Evolutionary conservation across 345 rosid genomes (phyloP).

Genomic region (Eucalyptus erythrocorys): DNA sequence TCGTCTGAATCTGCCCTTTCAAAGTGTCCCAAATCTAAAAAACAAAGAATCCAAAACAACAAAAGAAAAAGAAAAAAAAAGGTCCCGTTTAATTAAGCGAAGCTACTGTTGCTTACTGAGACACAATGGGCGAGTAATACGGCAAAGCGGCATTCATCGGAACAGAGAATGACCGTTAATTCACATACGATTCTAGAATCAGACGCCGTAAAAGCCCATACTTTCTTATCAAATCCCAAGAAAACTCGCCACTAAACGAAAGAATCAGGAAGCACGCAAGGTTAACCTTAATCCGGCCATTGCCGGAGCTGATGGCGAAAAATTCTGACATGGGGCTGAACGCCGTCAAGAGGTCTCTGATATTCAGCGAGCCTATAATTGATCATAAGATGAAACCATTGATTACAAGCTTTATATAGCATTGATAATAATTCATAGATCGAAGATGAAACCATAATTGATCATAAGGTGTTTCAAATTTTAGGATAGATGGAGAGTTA

Average conservation of each 20-base stretch:
- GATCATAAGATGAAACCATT: too few relatives aligned
- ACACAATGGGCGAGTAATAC: background rate
- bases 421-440: background rate
- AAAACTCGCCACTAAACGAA: background rate
- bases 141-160: background rate
- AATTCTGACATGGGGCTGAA: slow-evolving; percentile 70
- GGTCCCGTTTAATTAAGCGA: background rate
- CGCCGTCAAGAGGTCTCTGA: slow-evolving; percentile 59
- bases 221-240: background rate
- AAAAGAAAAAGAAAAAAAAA: too few relatives aligned
- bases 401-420: background rate
- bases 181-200: background rate
- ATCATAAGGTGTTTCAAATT: background rate
- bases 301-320: slow-evolving; percentile 73
- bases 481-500: background rate
- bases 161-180: background rate
- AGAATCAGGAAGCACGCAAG: background rate
- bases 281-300: slow-evolving; percentile 74
- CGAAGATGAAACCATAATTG: background rate
- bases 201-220: background rate
- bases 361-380: too few relatives aligned
- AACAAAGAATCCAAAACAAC: background rate
- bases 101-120: background rate
- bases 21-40: slow-evolving; percentile 65
- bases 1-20: slow-evolving; percentile 61